Conservation (phyloP, 148 eudicot species). For the Amaranthus palmeri region DNA sequence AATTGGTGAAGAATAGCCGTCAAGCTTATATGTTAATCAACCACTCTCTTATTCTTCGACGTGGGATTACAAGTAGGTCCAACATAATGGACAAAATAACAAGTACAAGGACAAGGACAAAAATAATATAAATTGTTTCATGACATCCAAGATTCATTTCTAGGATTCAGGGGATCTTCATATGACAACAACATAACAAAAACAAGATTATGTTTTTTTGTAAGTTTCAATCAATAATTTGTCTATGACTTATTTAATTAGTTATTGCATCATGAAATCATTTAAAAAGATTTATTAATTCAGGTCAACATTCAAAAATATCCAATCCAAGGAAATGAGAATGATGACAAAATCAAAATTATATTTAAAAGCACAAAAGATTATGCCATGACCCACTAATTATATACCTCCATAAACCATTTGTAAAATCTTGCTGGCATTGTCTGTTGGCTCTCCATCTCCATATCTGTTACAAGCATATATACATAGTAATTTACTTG, state of each 20-base stretch:
- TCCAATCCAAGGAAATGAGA: background rate
- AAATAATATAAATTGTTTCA: background rate
- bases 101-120: background rate
- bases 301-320: background rate
- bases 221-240: background rate
- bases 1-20: too few species aligned
- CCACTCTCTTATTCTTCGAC: too few species aligned
- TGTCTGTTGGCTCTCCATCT: slow-evolving; percentile 98
- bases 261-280: slow-evolving; percentile 11
- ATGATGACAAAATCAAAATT: background rate
- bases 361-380: background rate
- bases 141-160: background rate
- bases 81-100: too few species aligned
- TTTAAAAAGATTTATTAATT: background rate
- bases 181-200: background rate
- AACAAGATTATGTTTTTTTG: background rate
- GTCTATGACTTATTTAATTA: background rate
- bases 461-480: slow-evolving; percentile 63
- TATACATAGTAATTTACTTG: background rate
- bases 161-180: background rate
- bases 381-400: background rate
- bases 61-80: too few species aligned
- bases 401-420: slow-evolving; percentile 81
- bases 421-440: slow-evolving; percentile 92
- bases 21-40: too few species aligned